Base-by-base conservation (phyloP, 1,284 basidiomycete genomes). In the Laetiporus sulphureus region DNA sequence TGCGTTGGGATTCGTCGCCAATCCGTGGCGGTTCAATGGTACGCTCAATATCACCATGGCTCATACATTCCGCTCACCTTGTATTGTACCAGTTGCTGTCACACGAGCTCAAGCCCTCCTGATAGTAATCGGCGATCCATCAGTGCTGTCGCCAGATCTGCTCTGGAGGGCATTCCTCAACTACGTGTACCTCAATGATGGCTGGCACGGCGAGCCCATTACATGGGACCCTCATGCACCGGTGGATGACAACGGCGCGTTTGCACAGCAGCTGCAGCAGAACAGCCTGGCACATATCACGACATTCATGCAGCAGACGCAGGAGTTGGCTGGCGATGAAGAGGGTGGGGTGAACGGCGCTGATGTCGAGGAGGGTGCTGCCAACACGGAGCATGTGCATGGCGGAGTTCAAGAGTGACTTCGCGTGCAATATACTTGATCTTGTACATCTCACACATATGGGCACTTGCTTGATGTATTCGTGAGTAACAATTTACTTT, bases 101-200 rank as follows among this genome's bases (percentile, higher is more conserved):
- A 73, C 71, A 2, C 72, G 78, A 12, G 75, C 77, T 0, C 67
- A 79, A 51, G 70, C 77, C 0, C 61, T 81, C 1, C 63, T 82
- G 2, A 70, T 81, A 41, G 59, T 80, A 40, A 56, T 82, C 32
- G 78, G 79, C 2, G 74, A 81, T 46, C 68, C 75, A 0, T 56
- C 59, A 0, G 66, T 78, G 19, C 63, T 81, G 3, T 71, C 70
- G 4, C 61, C 74, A 2, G 70, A 73, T 45, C 67, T 66, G 0
- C 52, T 75, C 0, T 79, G 76, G 76, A 60, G 72, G 1, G 58
- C 59, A 0, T 77, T 77, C 61, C 50, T 79, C 29, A 74, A 75
- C 50, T 75, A 73, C 46, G 56, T 77, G 31, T 53, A 71, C 45
- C 29, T 50, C 10, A 62, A 66, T 30, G 61, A 62, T 3, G 77